These are phyloP conservation scores for Salix arbutifolia DNA, from an alignment of 345 rosid species.

Conservation along the genomic window DNA sequence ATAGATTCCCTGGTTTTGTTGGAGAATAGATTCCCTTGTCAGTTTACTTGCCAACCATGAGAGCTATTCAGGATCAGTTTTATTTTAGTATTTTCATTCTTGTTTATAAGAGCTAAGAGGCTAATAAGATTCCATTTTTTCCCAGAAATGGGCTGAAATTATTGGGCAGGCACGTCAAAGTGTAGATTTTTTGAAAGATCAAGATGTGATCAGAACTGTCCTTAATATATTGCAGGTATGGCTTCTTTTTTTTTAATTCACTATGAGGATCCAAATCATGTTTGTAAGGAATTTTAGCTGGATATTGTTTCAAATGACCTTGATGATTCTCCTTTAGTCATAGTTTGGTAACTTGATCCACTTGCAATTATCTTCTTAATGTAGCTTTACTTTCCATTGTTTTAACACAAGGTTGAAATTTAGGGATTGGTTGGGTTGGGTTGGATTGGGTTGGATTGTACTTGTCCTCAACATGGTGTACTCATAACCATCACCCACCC, in stretches of 20 bases:
- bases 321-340: neutral
- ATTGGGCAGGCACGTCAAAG: slow-evolving; percentile 93
- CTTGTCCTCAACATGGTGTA: no score
- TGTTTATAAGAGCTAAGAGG: neutral
- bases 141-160: slow-evolving; percentile 97
- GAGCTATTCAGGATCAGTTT: slow-evolving; percentile 57
- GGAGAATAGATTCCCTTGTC: neutral
- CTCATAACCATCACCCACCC: no score
- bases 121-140: slow-evolving; percentile 16
- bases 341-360: neutral
- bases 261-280: neutral
- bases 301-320: neutral
- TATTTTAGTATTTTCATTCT: neutral
- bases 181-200: slow-evolving; percentile 89
- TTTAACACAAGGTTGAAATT: no score
- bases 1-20: neutral
- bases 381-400: no score
- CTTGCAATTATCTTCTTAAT: neutral
- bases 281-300: neutral
- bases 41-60: neutral
- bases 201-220: slow-evolving; percentile 78
- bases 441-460: no score
- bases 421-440: no score
- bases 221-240: slow-evolving; percentile 89
- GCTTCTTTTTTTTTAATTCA: neutral